phyloP scores from a whole-genome alignment of 148 eudicot genomes.

The Linanthus parryae region DNA sequence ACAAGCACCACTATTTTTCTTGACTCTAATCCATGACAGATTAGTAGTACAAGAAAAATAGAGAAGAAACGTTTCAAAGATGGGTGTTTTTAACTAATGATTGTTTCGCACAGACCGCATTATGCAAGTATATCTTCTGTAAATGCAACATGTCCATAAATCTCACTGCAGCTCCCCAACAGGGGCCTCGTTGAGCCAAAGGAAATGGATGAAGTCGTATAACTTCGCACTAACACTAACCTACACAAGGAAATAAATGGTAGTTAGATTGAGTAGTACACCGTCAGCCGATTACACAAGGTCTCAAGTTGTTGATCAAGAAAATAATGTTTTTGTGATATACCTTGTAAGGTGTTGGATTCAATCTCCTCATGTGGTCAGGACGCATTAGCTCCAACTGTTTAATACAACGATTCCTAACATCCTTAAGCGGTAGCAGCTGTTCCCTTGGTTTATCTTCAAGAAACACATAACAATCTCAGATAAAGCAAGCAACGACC shows the following conservation, averaged over 20 bases:
- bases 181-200: slow-evolving; percentile 12
- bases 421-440: slow-evolving; percentile 53
- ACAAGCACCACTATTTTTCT: too few species aligned
- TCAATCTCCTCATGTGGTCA: slow-evolving; percentile 61
- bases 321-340: not conserved
- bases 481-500: too few species aligned
- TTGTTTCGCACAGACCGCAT: too few species aligned
- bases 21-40: too few species aligned
- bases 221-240: slow-evolving; percentile 9
- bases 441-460: slow-evolving; percentile 67
- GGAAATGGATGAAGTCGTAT: slow-evolving; percentile 10
- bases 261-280: not conserved
- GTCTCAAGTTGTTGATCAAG: not conserved
- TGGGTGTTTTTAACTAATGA: too few species aligned
- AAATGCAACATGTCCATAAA: not conserved
- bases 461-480: too few species aligned
- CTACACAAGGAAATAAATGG: not conserved
- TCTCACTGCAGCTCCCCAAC: slow-evolving; percentile 12
- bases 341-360: slow-evolving; percentile 14
- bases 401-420: slow-evolving; percentile 58
- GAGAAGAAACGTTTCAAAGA: too few species aligned
- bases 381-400: slow-evolving; percentile 90
- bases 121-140: not conserved
- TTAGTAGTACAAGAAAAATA: too few species aligned
- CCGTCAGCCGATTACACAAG: not conserved